phyloP scores from a whole-genome alignment of 371 early-diverging fungal species.

The Dipsacomyces acuminosporus region DNA sequence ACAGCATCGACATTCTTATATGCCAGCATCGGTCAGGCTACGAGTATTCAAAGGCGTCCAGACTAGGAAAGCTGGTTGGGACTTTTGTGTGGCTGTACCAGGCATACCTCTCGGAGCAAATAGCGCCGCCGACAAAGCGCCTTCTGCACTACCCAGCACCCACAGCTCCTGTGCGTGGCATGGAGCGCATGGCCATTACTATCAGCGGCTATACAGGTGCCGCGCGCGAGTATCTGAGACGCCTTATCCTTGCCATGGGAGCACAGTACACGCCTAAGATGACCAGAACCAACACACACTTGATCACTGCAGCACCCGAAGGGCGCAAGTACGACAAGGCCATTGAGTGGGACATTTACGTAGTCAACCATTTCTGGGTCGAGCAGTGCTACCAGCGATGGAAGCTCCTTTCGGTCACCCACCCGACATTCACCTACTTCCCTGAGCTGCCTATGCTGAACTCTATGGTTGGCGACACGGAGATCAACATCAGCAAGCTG shows the following conservation, averaged over 20 bases:
- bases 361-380: slow-evolving; percentile 87
- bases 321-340: slow-evolving; percentile 66
- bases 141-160: slow-evolving; percentile 61
- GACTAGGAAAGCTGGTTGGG: slow-evolving; percentile 64
- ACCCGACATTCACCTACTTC: slow-evolving; percentile 53
- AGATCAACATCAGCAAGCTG: slow-evolving; percentile 14
- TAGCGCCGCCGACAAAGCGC: slow-evolving; percentile 47
- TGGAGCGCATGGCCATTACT: slow-evolving; percentile 55
- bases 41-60: slow-evolving; percentile 54
- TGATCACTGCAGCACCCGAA: slow-evolving; percentile 53
- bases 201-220: slow-evolving; percentile 65
- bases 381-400: slow-evolving; percentile 69
- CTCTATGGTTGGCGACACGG: slow-evolving; percentile 34
- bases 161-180: slow-evolving; percentile 48
- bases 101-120: slow-evolving; percentile 39
- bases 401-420: slow-evolving; percentile 52
- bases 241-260: slow-evolving; percentile 61
- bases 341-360: slow-evolving; percentile 55
- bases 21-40: slow-evolving; percentile 54
- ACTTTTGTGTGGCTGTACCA: slow-evolving; percentile 58
- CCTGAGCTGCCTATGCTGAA: slow-evolving; percentile 29
- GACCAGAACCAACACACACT: slow-evolving; percentile 57
- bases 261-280: slow-evolving; percentile 57
- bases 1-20: slow-evolving; percentile 55
- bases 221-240: slow-evolving; percentile 64